Evolutionary conservation across 306 rosid species (phyloP), one percentile per base, ranked within the genome.

Genomic region (Acacia acuminata): DNA sequence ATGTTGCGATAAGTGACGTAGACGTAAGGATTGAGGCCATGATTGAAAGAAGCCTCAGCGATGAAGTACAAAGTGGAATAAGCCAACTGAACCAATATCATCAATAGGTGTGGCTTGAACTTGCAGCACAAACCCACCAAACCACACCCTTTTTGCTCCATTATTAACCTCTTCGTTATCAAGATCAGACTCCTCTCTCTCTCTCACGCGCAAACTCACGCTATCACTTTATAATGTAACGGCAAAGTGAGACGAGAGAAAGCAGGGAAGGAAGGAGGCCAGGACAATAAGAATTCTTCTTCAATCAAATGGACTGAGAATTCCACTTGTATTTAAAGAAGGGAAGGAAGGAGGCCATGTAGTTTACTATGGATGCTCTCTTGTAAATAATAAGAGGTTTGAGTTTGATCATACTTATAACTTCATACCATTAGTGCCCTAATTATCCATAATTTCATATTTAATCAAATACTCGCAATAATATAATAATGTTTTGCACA

Each of bases 1-100:
- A 88, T n/a, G 48, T 89, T 88, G 4, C 94, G 85, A 44, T 89
- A 89, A 68, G 94, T 91, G 30, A 89, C 55, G 34, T 89, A 85
- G 61, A 89, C 93, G 14, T 87, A 91, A 81, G 92, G 91, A 73
- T 86, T 91, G 90, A 89, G 79, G 5, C 94, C 94, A 84, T 81
- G 92, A 44, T 89, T 89, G 90, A 91, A 91, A 19, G 94, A 91
- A 73, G 93, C 89, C 65, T 91, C 90, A 0, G 86, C 74, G 38
- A 91, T 76, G 38, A 89, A 84, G 79, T 87, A 89, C 20, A 91
- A 77, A 53, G 87, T 79, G 4, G 92, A 82, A 25, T 87, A 91
- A 32, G 88, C 88, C 4, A 83, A 1, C 56, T 91, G 93, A 43
- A 77, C 40, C 9, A 81, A 51, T 10, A 79, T 25, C 91, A 91